These are phyloP conservation scores for Pleurotus eryngii DNA, from an alignment of 768 basidiomycete species.

Conservation along the genomic window DNA sequence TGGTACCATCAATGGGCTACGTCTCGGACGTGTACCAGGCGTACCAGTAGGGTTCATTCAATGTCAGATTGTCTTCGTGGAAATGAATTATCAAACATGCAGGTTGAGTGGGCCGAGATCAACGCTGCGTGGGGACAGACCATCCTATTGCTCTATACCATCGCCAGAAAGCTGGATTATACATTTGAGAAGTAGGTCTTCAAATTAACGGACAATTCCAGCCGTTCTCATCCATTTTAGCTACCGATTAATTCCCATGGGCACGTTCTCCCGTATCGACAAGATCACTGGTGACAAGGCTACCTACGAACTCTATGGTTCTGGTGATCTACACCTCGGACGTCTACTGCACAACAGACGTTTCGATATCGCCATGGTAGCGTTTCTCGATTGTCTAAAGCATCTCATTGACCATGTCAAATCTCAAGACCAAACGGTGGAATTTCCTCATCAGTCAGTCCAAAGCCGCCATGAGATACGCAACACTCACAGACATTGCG, in stretches of 20 bases:
- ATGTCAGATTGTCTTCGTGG: not conserved
- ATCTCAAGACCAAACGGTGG: conserved; percentile 64
- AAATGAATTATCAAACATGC: conserved; percentile 9
- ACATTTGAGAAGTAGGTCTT: conserved; percentile 74
- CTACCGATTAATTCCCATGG: conserved; percentile 90
- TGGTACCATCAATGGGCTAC: conserved; percentile 96
- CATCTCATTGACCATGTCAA: conserved; percentile 87
- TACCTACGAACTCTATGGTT: conserved; percentile 90
- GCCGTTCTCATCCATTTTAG: conserved; percentile 34
- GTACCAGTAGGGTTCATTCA: conserved; percentile 55
- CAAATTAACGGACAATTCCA: not conserved
- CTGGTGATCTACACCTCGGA: conserved; percentile 86
- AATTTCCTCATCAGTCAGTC: conserved; percentile 79
- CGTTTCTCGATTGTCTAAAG: conserved; percentile 91
- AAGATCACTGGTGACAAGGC: conserved; percentile 77
- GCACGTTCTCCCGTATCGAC: conserved; percentile 92
- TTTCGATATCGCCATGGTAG: conserved; percentile 95
- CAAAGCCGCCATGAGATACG: conserved; percentile 27
- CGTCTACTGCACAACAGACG: conserved; percentile 90
- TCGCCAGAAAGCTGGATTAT: conserved; percentile 89
- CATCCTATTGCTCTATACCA: conserved; percentile 83
- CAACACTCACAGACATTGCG: not conserved
- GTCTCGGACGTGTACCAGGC: conserved; percentile 83
- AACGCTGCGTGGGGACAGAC: conserved; percentile 99
- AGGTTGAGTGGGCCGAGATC: conserved; percentile 99